These are phyloP conservation scores for Lasiosphaeria miniovina DNA, from an alignment of 495 filamentous ascomycete genomes.

Conservation along the genomic window DNA sequence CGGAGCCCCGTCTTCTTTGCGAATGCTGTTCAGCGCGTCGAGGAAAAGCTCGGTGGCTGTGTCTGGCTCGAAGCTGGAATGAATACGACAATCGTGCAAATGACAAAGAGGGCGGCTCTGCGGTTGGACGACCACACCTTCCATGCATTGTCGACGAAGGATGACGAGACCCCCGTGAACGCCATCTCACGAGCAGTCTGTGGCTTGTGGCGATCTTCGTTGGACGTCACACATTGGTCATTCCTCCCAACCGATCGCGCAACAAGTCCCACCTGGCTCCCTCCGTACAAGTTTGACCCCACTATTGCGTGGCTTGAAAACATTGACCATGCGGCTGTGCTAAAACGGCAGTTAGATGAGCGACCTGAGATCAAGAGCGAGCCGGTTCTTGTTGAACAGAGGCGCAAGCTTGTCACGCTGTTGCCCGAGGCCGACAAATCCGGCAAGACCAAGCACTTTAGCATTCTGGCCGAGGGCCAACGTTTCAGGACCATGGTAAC, in stretches of 20 bases:
- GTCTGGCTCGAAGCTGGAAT: neutral
- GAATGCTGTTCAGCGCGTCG: conserved; percentile 30
- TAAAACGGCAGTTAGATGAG: neutral
- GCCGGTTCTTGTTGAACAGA: neutral
- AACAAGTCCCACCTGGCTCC: conserved; percentile 35
- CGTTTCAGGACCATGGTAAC: no score
- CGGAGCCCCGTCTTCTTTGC: conserved; percentile 35
- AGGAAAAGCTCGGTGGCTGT: conserved; percentile 21
- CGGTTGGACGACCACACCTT: neutral
- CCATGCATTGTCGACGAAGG: neutral
- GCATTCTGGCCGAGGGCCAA: no score
- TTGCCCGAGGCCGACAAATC: neutral
- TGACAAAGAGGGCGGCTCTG: neutral
- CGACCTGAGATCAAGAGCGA: neutral
- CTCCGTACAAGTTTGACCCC: conserved; percentile 56
- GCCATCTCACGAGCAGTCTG: neutral
- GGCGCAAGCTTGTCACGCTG: neutral
- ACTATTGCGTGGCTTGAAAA: conserved; percentile 25
- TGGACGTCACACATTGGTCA: conserved; percentile 2
- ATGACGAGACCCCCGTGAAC: neutral
- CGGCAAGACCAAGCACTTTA: no score
- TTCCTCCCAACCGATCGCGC: conserved; percentile 22
- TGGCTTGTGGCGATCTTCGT: neutral
- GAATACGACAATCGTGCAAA: neutral
- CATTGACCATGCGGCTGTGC: neutral